Base-by-base conservation (phyloP, 371 early-diverging fungal species). In the Basidiobolus meristosporus region DNA sequence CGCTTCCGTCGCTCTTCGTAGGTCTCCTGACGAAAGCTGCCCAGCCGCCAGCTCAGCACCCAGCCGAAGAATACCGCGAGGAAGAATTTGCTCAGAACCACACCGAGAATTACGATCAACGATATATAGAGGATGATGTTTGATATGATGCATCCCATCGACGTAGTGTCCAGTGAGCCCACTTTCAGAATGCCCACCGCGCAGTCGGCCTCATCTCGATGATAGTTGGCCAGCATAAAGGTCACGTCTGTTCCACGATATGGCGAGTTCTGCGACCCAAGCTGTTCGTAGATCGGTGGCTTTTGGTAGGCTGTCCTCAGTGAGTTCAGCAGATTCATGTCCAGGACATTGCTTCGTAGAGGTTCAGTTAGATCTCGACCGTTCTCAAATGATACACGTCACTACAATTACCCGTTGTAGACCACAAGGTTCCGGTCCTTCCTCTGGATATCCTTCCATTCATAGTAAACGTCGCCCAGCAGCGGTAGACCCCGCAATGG, bases 21-120 rank as follows among this genome's bases (percentile, higher is more conserved):
- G 20, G 82, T 69, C 47, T 80, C 77, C 46, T 70, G 63, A 38
- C 70, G 67, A 29, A 82, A 70, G 23, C 61, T 73, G 23, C 79
- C 88, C 43, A 82, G 52, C 23, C 75, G 60, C 60, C 73, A 73
- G 2, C 73, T 69, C 32, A 82, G 53, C 31, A 74, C 67, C 85
- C 85, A 87, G 10, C 76, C 78, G 63, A 87, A 87, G 31, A 80
- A 61, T 15, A 85, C 48, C 0, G 89, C 85, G 60, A 88, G 55
- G 31, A 80, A 56, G 57, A 88, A 88, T 47, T 79, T 82, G 48
- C 71, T 70, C 48, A 83, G 37, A 14, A 87, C 83, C 1, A 79
- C 77, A 28, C 79, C 73, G 17, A 85, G 47, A 44, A 84, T 82
- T 35, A 85, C 74, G 18, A 75, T 67, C 15, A 86, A 55, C 7